phyloP scores from a whole-genome alignment of 768 basidiomycete genomes.

The Amanita rubescens region DNA sequence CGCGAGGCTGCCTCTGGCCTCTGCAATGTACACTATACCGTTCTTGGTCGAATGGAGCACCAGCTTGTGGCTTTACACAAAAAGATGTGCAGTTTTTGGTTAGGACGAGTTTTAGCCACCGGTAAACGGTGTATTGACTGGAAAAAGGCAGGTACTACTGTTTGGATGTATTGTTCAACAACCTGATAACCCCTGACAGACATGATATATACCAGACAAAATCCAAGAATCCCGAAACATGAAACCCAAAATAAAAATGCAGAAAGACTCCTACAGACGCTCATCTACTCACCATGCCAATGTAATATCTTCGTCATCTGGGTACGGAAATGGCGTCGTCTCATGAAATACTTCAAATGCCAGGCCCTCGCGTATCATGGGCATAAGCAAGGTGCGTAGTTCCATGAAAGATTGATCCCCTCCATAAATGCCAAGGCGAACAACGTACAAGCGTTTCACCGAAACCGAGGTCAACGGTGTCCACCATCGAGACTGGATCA shows the following conservation, averaged over 20 bases:
- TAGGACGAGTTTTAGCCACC: too few relatives aligned
- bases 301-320: not conserved
- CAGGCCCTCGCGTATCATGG: not conserved
- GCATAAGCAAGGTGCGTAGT: not conserved
- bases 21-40: too few relatives aligned
- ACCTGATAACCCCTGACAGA: too few relatives aligned
- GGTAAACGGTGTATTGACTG: too few relatives aligned
- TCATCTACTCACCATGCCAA: not conserved
- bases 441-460: not conserved
- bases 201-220: not conserved
- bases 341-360: not conserved
- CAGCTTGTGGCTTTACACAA: too few relatives aligned
- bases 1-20: too few relatives aligned
- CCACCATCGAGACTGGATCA: conserved; percentile 1
- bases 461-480: not conserved
- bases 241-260: not conserved
- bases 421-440: not conserved
- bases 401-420: not conserved
- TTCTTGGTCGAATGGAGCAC: too few relatives aligned
- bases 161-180: too few relatives aligned
- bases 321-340: not conserved
- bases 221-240: not conserved
- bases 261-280: not conserved
- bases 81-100: too few relatives aligned
- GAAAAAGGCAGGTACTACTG: too few relatives aligned